Conservation (phyloP, 306 rosid genomes). For the Pueraria montana region DNA sequence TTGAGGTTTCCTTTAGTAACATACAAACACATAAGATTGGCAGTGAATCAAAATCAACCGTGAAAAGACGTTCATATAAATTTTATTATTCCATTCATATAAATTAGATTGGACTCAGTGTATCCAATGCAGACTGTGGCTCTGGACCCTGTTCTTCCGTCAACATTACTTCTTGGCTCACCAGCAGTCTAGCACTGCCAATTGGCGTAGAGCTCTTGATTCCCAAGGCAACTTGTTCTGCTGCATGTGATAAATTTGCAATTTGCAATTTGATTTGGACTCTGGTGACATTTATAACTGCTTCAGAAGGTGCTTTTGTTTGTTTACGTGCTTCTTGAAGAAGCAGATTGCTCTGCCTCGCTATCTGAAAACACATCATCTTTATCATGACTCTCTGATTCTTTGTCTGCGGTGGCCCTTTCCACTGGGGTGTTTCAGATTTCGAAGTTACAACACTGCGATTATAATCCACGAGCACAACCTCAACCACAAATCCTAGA, state of each 20-base stretch:
- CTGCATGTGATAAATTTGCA: constrained; percentile 64
- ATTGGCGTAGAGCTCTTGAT: constrained; percentile 52
- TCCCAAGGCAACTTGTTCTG: constrained; percentile 78
- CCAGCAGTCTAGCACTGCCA: constrained; percentile 44
- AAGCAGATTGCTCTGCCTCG: constrained; percentile 74
- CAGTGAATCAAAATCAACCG: no score
- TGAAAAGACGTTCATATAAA: no score
- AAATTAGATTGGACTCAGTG: no score
- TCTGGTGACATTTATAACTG: constrained; percentile 52
- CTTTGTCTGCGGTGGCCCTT: constrained; percentile 51
- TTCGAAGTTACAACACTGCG: constrained; percentile 56
- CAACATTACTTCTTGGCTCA: constrained; percentile 63
- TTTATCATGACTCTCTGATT: constrained; percentile 58
- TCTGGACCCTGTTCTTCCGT: constrained; percentile 53
- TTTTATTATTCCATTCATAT: no score
- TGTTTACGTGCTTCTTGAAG: constrained; percentile 75
- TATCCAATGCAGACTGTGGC: no score
- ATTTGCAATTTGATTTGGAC: constrained; percentile 66
- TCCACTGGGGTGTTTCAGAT: constrained; percentile 59
- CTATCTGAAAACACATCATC: constrained; percentile 94
- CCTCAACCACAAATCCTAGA: constrained; percentile 95
- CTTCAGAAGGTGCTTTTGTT: constrained; percentile 58
- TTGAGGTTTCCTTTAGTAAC: no score
- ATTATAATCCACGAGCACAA: constrained; percentile 78
- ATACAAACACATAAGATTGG: no score